These are phyloP conservation scores for Hibiscus mutabilis DNA, from an alignment of 345 rosid genomes.

Conservation along the genomic window DNA sequence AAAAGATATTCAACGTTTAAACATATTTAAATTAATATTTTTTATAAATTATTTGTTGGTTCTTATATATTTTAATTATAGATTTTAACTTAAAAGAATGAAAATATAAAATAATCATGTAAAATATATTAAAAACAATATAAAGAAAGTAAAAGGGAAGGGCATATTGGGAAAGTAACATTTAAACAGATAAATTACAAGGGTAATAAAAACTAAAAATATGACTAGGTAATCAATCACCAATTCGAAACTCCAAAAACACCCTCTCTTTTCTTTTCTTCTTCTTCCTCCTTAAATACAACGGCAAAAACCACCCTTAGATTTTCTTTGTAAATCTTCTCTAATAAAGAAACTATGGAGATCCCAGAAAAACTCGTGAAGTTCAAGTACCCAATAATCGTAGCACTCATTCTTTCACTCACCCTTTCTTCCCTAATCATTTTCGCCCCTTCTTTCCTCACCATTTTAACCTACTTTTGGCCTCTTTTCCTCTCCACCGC, in stretches of 20 bases:
- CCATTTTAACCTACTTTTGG: conserved; percentile 75
- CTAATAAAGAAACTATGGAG: conserved; percentile 28
- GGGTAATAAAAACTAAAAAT: no score
- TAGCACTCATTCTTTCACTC: conserved; percentile 22
- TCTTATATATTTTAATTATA: no score
- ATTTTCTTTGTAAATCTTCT: not conserved
- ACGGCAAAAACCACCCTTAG: no score
- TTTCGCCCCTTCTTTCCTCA: conserved; percentile 63
- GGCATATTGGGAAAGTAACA: no score
- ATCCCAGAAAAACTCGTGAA: conserved; percentile 51
- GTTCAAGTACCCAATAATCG: conserved; percentile 49
- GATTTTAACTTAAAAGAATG: no score
- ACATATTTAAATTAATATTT: no score
- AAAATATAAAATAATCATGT: no score
- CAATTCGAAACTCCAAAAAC: not conserved
- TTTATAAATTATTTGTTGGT: no score
- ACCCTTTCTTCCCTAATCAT: conserved; percentile 14
- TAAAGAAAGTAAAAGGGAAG: no score
- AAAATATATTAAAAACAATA: no score
- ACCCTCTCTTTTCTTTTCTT: not conserved
- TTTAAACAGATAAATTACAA: no score
- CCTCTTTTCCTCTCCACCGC: conserved; percentile 84
- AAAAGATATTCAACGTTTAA: no score
- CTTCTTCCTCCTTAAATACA: not conserved
- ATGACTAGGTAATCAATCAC: not conserved